A percentile compares a stretch with the other conserved stretches of the same genome.
Conservation (phyloP, 495 filamentous ascomycete species). For the Pseudotulostoma volvatum region DNA sequence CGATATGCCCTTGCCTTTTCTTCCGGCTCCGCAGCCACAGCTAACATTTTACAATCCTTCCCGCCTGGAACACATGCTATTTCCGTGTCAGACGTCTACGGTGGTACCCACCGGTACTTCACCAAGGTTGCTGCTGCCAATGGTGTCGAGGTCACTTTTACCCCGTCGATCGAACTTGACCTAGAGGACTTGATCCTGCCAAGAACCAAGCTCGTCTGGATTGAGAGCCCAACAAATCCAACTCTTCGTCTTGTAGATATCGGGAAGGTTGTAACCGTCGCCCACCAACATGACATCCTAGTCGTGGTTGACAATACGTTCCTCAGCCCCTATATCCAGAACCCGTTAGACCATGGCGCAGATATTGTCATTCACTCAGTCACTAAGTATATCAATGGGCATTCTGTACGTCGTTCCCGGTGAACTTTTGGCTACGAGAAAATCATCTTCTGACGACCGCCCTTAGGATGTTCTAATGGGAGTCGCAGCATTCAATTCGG, state of each 20-base stretch:
- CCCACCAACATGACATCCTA: constrained; percentile 74
- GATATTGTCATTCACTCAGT: constrained; percentile 98
- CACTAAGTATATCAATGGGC: constrained; percentile 99
- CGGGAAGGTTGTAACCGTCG: constrained; percentile 57
- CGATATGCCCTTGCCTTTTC: constrained; percentile 88
- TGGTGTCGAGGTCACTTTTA: constrained; percentile 87
- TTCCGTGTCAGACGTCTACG: constrained; percentile 93
- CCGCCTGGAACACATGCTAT: constrained; percentile 86
- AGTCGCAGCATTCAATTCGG: constrained; percentile 84
- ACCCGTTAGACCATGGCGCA: constrained; percentile 84
- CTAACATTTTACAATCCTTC: constrained; percentile 80
- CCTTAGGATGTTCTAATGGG: constrained; percentile 93
- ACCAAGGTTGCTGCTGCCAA: constrained; percentile 93
- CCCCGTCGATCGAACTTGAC: constrained; percentile 74
- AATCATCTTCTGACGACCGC: constrained; percentile 9
- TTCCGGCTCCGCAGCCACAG: constrained; percentile 87
- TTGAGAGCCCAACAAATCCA: constrained; percentile 88
- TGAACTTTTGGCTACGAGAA: background rate
- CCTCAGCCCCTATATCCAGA: constrained; percentile 88
- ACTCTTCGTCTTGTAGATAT: constrained; percentile 89
- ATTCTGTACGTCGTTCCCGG: constrained; percentile 37
- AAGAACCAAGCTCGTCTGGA: constrained; percentile 86
- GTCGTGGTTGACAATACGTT: constrained; percentile 99
- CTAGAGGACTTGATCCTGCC: constrained; percentile 68
- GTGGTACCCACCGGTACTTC: constrained; percentile 96